Percentiles rank a stretch among this genome's conserved stretches.
Evolutionary conservation across 139 green algal genomes (phyloP).

Genomic region (Picocystis salinarum): DNA sequence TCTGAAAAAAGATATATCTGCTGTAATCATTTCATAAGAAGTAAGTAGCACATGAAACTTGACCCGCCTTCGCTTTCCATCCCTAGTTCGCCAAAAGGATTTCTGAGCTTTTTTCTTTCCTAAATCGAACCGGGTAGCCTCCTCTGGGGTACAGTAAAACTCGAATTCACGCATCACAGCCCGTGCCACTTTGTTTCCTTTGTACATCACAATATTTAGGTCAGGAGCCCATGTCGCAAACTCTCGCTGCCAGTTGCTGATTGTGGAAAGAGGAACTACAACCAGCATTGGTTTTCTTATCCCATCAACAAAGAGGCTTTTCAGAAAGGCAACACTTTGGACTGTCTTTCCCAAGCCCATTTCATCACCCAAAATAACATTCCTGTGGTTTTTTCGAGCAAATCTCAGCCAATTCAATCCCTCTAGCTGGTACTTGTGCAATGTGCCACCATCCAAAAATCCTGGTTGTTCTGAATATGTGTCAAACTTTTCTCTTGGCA

Average conservation of each 20-base stretch:
- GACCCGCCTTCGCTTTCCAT: conserved; percentile 20
- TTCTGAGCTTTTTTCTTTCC: conserved; percentile 2
- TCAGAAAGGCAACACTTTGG: conserved; percentile 35
- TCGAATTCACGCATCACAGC: conserved; percentile 1
- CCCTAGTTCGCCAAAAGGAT: background rate
- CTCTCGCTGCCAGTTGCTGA: conserved; percentile 66
- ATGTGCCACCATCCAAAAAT: conserved; percentile 20
- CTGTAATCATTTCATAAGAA: conserved; percentile 39
- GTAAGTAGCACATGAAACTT: conserved; percentile 50
- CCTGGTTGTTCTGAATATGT: conserved; percentile 20
- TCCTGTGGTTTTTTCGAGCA: conserved; percentile 20
- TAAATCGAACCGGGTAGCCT: background rate
- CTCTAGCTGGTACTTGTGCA: conserved; percentile 63
- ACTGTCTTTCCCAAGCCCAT: conserved; percentile 55
- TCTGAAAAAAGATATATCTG: conserved; percentile 19
- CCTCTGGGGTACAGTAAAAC: background rate
- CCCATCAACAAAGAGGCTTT: conserved; percentile 19
- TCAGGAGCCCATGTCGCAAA: conserved; percentile 49
- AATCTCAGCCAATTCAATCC: conserved; percentile 57
- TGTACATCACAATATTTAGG: conserved; percentile 39
- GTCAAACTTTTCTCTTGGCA: background rate
- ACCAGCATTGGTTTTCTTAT: conserved; percentile 42
- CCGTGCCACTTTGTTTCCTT: conserved; percentile 28
- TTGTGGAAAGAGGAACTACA: conserved; percentile 55
- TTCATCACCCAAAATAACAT: conserved; percentile 61